phyloP scores from a whole-genome alignment of 2,329 filamentous ascomycete genomes.

The Alternaria sp. region DNA sequence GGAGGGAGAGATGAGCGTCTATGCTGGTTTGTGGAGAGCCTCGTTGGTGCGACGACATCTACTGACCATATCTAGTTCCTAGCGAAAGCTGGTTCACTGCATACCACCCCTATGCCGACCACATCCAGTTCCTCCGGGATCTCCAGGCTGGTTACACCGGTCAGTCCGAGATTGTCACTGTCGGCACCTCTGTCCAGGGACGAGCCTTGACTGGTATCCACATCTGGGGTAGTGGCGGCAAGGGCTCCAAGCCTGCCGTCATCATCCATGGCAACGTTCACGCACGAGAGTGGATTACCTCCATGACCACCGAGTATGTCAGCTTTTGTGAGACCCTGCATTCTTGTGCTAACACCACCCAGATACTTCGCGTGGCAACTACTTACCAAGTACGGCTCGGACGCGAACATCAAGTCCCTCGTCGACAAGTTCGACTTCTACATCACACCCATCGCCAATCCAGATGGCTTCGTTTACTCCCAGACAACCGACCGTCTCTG shows the following conservation, averaged over 20 bases:
- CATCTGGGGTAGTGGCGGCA: constrained; percentile 48
- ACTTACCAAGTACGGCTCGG: constrained; percentile 42
- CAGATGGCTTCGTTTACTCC: constrained; percentile 46
- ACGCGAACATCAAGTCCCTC: constrained; percentile 40
- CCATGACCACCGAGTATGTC: constrained; percentile 34
- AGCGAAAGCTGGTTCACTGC: constrained; percentile 46
- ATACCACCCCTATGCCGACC: constrained; percentile 46
- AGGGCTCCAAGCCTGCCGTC: constrained; percentile 45
- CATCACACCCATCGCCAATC: constrained; percentile 34
- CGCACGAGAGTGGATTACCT: constrained; percentile 47
- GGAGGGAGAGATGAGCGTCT: constrained; percentile 36
- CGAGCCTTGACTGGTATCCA: constrained; percentile 46
- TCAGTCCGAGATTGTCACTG: constrained; percentile 44
- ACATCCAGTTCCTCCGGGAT: constrained; percentile 42
- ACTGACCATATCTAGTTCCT: constrained; percentile 29
- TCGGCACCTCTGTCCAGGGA: constrained; percentile 42
- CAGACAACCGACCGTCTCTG: constrained; percentile 50
- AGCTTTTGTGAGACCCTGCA: neutral
- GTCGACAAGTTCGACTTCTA: constrained; percentile 49
- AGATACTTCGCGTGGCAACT: constrained; percentile 45
- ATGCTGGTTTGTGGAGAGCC: constrained; percentile 32
- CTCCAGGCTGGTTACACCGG: constrained; percentile 41
- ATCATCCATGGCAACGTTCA: constrained; percentile 46
- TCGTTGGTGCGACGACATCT: neutral
- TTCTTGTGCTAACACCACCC: neutral